Evolutionary conservation across 1,284 basidiomycete species (phyloP).

Genomic region (Ganoderma lingzhi): DNA sequence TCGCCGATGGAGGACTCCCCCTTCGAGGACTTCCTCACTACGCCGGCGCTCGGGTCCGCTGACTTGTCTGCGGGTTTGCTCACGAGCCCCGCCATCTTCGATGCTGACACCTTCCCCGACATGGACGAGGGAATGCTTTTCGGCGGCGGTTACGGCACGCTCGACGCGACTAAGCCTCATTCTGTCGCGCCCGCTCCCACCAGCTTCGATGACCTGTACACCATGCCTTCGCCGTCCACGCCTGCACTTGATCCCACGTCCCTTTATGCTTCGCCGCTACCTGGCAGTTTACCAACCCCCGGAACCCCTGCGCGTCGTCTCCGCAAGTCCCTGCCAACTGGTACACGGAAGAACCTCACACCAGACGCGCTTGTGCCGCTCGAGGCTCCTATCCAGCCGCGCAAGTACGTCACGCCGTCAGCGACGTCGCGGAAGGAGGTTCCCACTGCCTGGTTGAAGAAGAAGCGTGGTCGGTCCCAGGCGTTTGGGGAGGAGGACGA

Average conservation of each 20-base stretch:
- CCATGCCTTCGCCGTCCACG: slow-evolving; percentile 53
- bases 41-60: slow-evolving; percentile 53
- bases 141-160: slow-evolving; percentile 28
- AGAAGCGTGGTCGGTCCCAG: slow-evolving; percentile 62
- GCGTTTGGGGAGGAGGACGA: slow-evolving; percentile 63
- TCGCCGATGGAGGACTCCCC: slow-evolving; percentile 63
- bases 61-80: slow-evolving; percentile 41
- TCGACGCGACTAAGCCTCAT: slow-evolving; percentile 32
- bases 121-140: slow-evolving; percentile 45
- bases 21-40: slow-evolving; percentile 63
- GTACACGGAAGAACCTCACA: slow-evolving; percentile 54
- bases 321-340: slow-evolving; percentile 48
- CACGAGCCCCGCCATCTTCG: slow-evolving; percentile 51
- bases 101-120: slow-evolving; percentile 43
- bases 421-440: slow-evolving; percentile 59
- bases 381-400: slow-evolving; percentile 56
- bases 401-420: slow-evolving; percentile 56
- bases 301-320: slow-evolving; percentile 51
- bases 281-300: slow-evolving; percentile 32
- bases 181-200: slow-evolving; percentile 29
- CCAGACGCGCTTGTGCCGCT: slow-evolving; percentile 51
- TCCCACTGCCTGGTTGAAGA: slow-evolving; percentile 53
- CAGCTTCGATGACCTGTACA: slow-evolving; percentile 50
- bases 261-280: slow-evolving; percentile 45
- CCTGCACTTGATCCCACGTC: slow-evolving; percentile 53